These are phyloP conservation scores for Halenospora varia DNA, from an alignment of 495 filamentous ascomycete species.

Conservation along the genomic window DNA sequence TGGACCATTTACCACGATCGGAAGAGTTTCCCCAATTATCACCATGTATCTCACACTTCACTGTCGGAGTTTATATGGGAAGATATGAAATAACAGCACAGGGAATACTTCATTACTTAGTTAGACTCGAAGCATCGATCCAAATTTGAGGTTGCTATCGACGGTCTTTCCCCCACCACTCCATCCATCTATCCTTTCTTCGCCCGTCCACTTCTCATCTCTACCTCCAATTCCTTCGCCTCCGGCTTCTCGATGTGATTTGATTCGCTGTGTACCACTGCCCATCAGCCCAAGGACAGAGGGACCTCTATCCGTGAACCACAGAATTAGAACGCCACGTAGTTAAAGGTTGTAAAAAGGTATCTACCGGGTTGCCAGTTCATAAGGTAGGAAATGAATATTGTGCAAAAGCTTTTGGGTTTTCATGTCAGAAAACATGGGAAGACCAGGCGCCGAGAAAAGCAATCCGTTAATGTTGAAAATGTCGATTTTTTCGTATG, in stretches of 20 bases:
- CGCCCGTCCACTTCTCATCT: conserved; percentile 27
- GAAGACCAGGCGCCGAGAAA: conserved; percentile 30
- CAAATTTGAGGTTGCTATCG: conserved; percentile 25
- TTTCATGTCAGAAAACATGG: conserved; percentile 21
- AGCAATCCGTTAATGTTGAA: conserved; percentile 21
- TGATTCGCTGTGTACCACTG: conserved; percentile 8
- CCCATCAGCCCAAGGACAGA: conserved; percentile 5
- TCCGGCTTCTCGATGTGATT: conserved; percentile 16
- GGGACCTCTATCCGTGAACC: conserved; percentile 14
- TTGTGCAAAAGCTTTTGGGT: conserved; percentile 27
- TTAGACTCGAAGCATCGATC: conserved; percentile 22
- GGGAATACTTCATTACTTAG: conserved; percentile 6
- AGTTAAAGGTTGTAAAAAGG: conserved; percentile 20
- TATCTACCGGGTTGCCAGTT: conserved; percentile 28
- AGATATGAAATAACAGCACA: neutral
- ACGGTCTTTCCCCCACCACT: conserved; percentile 27
- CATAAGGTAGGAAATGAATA: conserved; percentile 28
- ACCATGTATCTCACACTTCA: neutral
- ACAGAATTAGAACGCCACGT: conserved; percentile 22
- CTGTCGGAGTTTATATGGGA: neutral
- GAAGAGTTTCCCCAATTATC: neutral
- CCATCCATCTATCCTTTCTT: conserved; percentile 27
- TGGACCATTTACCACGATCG: no score
- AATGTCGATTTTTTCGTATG: conserved; percentile 20
- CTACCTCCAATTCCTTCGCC: conserved; percentile 20